Evolutionary conservation across 192 early-diverging fungal genomes (phyloP).

Genomic region (Coemansia sp.): DNA sequence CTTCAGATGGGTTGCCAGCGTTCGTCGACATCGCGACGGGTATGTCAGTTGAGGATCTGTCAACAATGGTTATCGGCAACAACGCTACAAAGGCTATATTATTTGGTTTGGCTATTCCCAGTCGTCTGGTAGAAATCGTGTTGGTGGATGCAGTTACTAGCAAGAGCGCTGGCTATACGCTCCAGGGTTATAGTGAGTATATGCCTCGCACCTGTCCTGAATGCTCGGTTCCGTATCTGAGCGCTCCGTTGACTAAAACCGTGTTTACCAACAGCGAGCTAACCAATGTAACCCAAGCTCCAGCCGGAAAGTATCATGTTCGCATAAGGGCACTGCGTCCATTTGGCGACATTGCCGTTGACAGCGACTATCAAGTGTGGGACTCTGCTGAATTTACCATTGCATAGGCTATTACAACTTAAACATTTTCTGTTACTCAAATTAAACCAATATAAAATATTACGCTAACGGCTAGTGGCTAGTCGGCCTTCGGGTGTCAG

Average conservation of each 20-base stretch:
- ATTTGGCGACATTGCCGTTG: slow-evolving; percentile 32
- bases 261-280: slow-evolving; percentile 25
- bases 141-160: slow-evolving; percentile 19
- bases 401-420: slow-evolving; percentile 1
- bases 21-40: slow-evolving; percentile 12
- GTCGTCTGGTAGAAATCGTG: slow-evolving; percentile 17
- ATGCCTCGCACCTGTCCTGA: slow-evolving; percentile 18
- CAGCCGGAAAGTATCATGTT: slow-evolving; percentile 41
- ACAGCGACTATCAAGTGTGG: slow-evolving; percentile 48
- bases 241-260: not conserved
- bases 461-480: slow-evolving; percentile 8
- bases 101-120: slow-evolving; percentile 29
- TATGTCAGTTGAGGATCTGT: slow-evolving; percentile 11
- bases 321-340: slow-evolving; percentile 36
- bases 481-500: slow-evolving; percentile 40
- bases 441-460: not conserved
- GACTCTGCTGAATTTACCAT: slow-evolving; percentile 34
- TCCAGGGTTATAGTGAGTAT: slow-evolving; percentile 26
- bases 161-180: slow-evolving; percentile 27
- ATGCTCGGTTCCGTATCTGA: not conserved
- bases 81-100: not conserved
- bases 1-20: slow-evolving; percentile 14
- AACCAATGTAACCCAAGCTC: slow-evolving; percentile 2
- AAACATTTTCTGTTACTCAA: not conserved
- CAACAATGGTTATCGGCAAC: slow-evolving; percentile 11